phyloP scores from a whole-genome alignment of 2,329 filamentous ascomycete species.

The Fusarium luffae region DNA sequence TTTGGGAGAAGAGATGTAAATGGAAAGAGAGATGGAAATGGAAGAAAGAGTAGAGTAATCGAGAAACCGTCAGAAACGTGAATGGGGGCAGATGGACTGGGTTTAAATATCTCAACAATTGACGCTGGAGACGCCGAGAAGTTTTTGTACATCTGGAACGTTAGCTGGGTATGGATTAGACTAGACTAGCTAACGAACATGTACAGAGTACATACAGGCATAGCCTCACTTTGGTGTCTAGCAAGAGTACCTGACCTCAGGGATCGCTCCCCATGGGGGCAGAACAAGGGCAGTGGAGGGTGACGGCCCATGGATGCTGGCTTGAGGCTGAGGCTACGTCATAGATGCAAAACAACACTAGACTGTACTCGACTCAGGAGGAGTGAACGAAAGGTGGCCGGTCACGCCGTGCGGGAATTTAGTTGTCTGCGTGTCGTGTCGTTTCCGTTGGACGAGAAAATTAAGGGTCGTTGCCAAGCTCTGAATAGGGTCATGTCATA shows the following conservation, averaged over 20 bases:
- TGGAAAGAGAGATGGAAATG: neutral
- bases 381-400: neutral
- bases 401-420: conserved; percentile 5
- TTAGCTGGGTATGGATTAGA: neutral
- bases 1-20: neutral
- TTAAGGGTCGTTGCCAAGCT: conserved; percentile 5
- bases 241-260: neutral
- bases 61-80: conserved; percentile 2
- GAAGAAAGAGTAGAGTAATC: neutral
- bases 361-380: neutral
- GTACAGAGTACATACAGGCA: neutral
- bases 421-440: neutral
- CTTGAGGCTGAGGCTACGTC: conserved; percentile 7
- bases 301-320: neutral
- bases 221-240: conserved; percentile 6
- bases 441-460: neutral
- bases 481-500: conserved; percentile 23
- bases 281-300: conserved; percentile 22
- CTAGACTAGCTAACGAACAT: neutral
- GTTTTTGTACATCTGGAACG: neutral
- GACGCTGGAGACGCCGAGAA: conserved; percentile 1
- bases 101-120: neutral
- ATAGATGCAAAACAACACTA: neutral
- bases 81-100: neutral
- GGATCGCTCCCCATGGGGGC: conserved; percentile 26